phyloP scores from a whole-genome alignment of 305 asterid genomes.

The Coffea humblotiana region DNA sequence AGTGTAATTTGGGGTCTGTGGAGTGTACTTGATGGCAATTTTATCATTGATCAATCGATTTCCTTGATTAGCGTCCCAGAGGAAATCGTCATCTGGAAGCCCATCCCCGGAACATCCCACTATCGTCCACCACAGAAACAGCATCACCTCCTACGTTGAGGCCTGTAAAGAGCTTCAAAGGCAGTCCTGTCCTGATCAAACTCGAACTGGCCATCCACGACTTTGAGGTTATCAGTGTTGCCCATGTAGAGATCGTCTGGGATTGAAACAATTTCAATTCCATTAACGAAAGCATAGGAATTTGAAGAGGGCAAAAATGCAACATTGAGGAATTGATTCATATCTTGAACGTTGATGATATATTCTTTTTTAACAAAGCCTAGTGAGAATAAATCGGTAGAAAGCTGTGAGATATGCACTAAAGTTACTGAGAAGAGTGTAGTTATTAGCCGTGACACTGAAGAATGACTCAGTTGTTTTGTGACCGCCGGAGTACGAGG shows the following conservation, averaged over 20 bases:
- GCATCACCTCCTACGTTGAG: no score
- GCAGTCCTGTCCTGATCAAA: slow-evolving; percentile 4
- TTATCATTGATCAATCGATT: not conserved
- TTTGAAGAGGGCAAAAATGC: no score
- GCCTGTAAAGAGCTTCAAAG: slow-evolving; percentile 37
- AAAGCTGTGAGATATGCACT: slow-evolving; percentile 37
- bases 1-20: slow-evolving; percentile 29
- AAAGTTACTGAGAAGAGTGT: slow-evolving; percentile 13
- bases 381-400: not conserved
- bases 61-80: not conserved
- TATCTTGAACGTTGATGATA: slow-evolving; percentile 31
- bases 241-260: no score
- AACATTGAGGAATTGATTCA: slow-evolving; percentile 11
- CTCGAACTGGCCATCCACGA: no score
- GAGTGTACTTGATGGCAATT: slow-evolving; percentile 22
- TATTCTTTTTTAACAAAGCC: slow-evolving; percentile 40
- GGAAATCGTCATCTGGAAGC: slow-evolving; percentile 11
- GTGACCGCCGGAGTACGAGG: slow-evolving; percentile 23
- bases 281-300: no score
- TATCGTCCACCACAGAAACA: slow-evolving; percentile 15
- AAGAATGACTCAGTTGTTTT: slow-evolving; percentile 30
- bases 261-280: no score
- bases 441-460: slow-evolving; percentile 33
- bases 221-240: slow-evolving; percentile 25
- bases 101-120: slow-evolving; percentile 43